Evolutionary conservation across 768 basidiomycete species (phyloP), one percentile per base, ranked within the genome.

Genomic region (Amanita subjunquillea): DNA sequence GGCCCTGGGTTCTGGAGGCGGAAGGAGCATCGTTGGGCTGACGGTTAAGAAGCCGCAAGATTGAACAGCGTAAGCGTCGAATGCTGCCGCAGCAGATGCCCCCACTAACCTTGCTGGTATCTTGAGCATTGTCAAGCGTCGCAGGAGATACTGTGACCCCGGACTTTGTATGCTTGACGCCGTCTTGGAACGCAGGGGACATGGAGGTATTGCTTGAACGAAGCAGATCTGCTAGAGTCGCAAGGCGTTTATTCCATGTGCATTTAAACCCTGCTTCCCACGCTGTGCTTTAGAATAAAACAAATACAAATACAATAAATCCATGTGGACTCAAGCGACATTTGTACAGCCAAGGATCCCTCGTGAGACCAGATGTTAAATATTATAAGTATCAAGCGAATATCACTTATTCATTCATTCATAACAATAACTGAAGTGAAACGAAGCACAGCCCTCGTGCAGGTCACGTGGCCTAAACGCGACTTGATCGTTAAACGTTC

Each of bases 201-300:
- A 53, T 53, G 51, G 43, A 36, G 34, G 42, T 27, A 22, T 32
- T 42, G 25, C 25, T 41, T 22, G 50, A 51, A 29, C 36, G 49
- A 37, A 39, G 50, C 15, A 51, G 34, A 20, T 22, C 39, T 36
- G 12, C 50, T 51, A 8, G 27, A 36, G 50, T 32, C 41, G 30
- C 50, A 51, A 41, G n/a, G 50, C 50, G 29, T 42, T 41, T 36
- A 22, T 8, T 39, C 48, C 50, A 50, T 50, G 50, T 39, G 50
- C 20, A 25, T 42, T 30, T 40, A 15, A 51, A 51, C 50, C 25
- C 27, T 27, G 12, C 40, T 51, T 51, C 50, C 30, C 50, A 51
- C 50, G 41, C 50, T 51, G 13, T 41, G 20, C 50, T 42, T 50
- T 42, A 22, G 38, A 51, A 51, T 36, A 42, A 13, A 51, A 42